Conservation (phyloP, 2,329 filamentous ascomycete genomes). For the Pyrenochaeta sp. region DNA sequence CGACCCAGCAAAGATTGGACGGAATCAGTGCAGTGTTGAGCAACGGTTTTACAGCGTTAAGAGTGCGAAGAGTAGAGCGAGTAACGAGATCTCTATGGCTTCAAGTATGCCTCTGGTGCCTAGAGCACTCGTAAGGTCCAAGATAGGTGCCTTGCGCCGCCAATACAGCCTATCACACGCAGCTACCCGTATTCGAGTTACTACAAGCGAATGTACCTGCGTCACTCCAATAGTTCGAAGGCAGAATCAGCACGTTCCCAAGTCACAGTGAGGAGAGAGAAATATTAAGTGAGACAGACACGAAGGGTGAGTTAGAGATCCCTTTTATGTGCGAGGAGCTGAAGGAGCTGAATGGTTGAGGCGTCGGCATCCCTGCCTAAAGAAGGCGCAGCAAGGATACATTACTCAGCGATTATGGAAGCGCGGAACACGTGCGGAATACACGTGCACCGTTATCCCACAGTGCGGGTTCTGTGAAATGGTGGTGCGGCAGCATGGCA, state of each 20-base stretch:
- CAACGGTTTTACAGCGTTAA: too few relatives aligned
- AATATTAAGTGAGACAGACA: not conserved
- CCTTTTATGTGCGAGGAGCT: not conserved
- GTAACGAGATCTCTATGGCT: not conserved
- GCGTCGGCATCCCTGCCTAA: slow-evolving; percentile 9
- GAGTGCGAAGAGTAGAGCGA: not conserved
- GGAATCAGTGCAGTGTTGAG: not conserved
- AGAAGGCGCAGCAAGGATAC: slow-evolving; percentile 4
- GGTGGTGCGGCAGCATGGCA: not conserved
- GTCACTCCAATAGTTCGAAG: slow-evolving; percentile 9
- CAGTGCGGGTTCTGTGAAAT: not conserved
- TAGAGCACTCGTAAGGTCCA: slow-evolving; percentile 8
- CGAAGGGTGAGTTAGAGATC: not conserved
- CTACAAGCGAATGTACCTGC: slow-evolving; percentile 5
- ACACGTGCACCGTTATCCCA: not conserved
- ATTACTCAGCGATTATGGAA: slow-evolving; percentile 6
- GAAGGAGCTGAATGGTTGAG: slow-evolving; percentile 6
- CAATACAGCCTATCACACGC: slow-evolving; percentile 15
- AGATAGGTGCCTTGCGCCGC: slow-evolving; percentile 17
- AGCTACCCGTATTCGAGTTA: slow-evolving; percentile 1
- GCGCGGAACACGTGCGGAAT: slow-evolving; percentile 1
- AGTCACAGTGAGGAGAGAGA: not conserved
- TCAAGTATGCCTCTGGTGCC: slow-evolving; percentile 15
- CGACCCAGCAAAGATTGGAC: not conserved
- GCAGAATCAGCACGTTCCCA: not conserved